Evolutionary conservation across 805 yeast genomes (phyloP).

Genomic region (Clavispora santaluciae): DNA sequence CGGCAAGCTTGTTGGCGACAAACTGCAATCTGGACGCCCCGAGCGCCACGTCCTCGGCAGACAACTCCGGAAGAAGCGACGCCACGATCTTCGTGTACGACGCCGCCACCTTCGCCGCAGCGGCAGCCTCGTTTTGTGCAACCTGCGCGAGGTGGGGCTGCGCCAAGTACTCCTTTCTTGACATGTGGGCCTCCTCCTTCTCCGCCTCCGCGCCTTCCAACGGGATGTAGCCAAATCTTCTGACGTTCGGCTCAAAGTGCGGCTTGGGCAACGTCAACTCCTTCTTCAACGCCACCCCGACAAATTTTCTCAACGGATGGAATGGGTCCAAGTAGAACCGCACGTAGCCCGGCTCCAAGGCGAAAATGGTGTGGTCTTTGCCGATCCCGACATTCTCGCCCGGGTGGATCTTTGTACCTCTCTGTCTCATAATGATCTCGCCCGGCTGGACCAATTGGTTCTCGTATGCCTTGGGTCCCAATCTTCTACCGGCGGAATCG

Average conservation of each 20-base stretch:
- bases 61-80: conserved; percentile 22
- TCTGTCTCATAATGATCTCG: conserved; percentile 84
- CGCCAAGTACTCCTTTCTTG: conserved; percentile 61
- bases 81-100: conserved; percentile 15
- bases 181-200: conserved; percentile 55
- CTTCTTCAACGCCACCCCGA: conserved; percentile 75
- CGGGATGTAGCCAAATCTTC: conserved; percentile 74
- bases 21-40: conserved; percentile 52
- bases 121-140: conserved; percentile 34
- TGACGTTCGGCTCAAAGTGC: conserved; percentile 81
- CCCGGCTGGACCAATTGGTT: conserved; percentile 75
- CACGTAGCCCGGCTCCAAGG: conserved; percentile 89
- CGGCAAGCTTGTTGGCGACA: conserved; percentile 44
- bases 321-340: conserved; percentile 91
- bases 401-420: conserved; percentile 93
- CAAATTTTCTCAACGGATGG: conserved; percentile 87
- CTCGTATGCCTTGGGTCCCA: conserved; percentile 87
- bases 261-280: conserved; percentile 73
- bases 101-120: conserved; percentile 24
- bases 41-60: conserved; percentile 24
- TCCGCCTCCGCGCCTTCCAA: conserved; percentile 49
- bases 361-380: conserved; percentile 87
- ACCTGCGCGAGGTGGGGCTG: conserved; percentile 46
- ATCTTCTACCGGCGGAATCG: conserved; percentile 91
- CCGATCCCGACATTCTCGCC: conserved; percentile 92